Evolutionary conservation across 2,329 filamentous ascomycete genomes (phyloP).

Genomic region (Clarireedia paspali): DNA sequence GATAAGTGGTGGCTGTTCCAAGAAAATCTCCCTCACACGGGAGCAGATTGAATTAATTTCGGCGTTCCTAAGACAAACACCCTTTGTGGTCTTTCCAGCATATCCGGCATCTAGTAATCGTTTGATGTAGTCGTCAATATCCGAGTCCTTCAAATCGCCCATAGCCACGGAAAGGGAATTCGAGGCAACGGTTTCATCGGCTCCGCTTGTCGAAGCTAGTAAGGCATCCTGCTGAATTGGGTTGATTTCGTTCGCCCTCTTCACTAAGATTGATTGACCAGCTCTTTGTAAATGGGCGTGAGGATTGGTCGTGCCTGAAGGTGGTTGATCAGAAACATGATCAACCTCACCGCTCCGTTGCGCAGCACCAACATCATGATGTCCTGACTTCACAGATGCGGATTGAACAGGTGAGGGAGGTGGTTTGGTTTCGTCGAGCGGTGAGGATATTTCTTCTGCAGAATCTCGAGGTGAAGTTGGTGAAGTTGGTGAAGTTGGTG

Average conservation of each 20-base stretch:
- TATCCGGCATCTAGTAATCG: conserved; percentile 91
- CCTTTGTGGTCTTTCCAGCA: conserved; percentile 94
- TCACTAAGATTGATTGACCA: conserved; percentile 87
- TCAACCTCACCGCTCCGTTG: conserved; percentile 88
- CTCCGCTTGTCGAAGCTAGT: conserved; percentile 31
- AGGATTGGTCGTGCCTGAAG: conserved; percentile 55
- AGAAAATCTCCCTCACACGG: conserved; percentile 78
- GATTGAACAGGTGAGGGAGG: conserved; percentile 88
- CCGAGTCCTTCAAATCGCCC: conserved; percentile 83
- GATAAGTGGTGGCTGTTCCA: conserved; percentile 84
- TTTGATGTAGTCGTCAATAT: conserved; percentile 96
- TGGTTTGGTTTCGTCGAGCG: conserved; percentile 44
- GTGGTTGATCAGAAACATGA: conserved; percentile 85
- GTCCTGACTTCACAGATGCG: conserved; percentile 61
- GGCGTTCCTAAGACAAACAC: conserved; percentile 93
- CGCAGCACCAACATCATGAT: conserved; percentile 71
- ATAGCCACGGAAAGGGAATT: conserved; percentile 60
- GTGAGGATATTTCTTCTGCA: conserved; percentile 36
- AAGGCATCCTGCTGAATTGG: conserved; percentile 45
- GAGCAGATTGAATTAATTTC: conserved; percentile 93
- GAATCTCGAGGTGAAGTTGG: conserved; percentile 21
- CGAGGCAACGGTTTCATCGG: conserved; percentile 31
- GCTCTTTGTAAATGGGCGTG: conserved; percentile 57
- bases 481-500: conserved; percentile 32
- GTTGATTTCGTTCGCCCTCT: conserved; percentile 55